Evolutionary conservation across 345 rosid species (phyloP), one percentile per base, ranked within the genome.

Genomic region (Turritis glabra): DNA sequence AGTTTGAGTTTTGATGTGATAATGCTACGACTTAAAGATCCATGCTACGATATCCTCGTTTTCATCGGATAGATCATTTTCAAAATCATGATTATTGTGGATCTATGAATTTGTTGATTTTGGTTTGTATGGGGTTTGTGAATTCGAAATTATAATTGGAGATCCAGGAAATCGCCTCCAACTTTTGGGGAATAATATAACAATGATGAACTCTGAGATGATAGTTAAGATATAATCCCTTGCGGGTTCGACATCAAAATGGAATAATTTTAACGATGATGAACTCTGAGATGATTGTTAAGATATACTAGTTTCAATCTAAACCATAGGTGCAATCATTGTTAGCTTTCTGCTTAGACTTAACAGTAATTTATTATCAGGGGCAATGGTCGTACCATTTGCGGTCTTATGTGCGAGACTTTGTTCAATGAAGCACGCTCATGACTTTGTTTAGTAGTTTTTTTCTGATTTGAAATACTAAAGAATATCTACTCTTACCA

Each of bases 21-120:
- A 15, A 63, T 71, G 29, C 60, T 46, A 25, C 15, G 58, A 43
- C 40, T 32, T 23, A 4, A 19, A 3, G 60, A 63, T 69, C 60
- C 76, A 18, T 71, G 44, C 72, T 54, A 55, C 8, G 58, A 18
- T 52, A 8, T 61, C 21, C 7, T 61, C 17, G 43, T n/a, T 62
- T 29, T 54, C 22, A 53, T 69, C 59, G 33, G 75, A 47, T 60
- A 41, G 14, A 44, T 21, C 18, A 26, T 25, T 47, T 15, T 6
- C 1, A 70, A 55, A 46, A 21, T 71, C 37, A 8, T 32, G 43
- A 32, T 44, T 26, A 3, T 44, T 3, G 29, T 51, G 64, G 76
- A 77, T 77, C 80, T 71, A n/a, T 56, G 62, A 21, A 21, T 71
- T 63, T 64, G 27, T 22, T 7, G 57, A 41, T 63, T 23, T 38